These are phyloP conservation scores for Halteria grandinella DNA, from an alignment of 73 alveolate species.

Conservation along the genomic window DNA sequence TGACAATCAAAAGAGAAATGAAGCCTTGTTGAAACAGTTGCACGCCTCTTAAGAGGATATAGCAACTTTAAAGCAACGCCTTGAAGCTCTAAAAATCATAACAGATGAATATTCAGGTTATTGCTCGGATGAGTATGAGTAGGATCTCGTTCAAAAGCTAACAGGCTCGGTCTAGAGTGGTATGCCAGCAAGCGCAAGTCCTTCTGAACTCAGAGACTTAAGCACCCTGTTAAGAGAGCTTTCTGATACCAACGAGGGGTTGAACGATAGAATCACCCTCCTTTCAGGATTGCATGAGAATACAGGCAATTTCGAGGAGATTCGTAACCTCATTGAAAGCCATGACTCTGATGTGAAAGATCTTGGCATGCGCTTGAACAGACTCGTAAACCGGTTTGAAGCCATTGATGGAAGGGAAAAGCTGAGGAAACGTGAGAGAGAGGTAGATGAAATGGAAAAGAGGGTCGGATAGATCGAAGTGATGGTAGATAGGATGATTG, in stretches of 20 bases:
- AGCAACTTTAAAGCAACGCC: background rate
- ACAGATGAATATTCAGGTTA: conserved; percentile 54
- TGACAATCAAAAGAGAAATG: conserved; percentile 53
- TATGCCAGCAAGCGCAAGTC: conserved; percentile 2
- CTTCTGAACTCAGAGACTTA: too few relatives aligned
- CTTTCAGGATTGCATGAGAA: conserved; percentile 8
- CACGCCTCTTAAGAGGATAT: background rate
- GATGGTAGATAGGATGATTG: conserved; percentile 33
- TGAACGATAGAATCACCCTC: conserved; percentile 8
- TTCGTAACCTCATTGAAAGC: too few relatives aligned
- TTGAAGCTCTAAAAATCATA: conserved; percentile 12
- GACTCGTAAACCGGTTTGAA: conserved; percentile 11
- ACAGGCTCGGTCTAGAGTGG: background rate
- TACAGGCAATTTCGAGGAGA: conserved; percentile 1
- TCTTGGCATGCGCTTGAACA: background rate
- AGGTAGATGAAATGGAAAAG: background rate
- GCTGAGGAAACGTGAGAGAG: background rate
- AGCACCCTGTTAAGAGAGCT: too few relatives aligned
- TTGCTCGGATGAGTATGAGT: conserved; percentile 55
- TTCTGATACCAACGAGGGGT: conserved; percentile 15
- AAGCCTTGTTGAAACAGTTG: background rate
- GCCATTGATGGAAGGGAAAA: conserved; percentile 8
- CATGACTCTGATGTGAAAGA: too few relatives aligned
- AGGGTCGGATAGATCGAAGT: conserved; percentile 29
- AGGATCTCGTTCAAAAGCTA: conserved; percentile 47